Conservation (phyloP, 306 rosid genomes). For the Styphnolobium japonicum region DNA sequence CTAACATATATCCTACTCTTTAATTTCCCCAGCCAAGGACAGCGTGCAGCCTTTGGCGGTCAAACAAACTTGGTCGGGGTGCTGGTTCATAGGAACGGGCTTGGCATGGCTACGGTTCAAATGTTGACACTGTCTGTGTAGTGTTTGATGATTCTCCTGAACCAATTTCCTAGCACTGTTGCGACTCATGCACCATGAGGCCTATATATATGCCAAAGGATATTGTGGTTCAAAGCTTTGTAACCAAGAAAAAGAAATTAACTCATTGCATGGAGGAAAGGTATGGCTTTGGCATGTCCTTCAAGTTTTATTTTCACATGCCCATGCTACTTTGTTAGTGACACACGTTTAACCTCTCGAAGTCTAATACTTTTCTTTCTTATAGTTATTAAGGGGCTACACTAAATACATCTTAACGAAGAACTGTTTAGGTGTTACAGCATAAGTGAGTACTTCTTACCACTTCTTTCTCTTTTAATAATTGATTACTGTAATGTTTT, state of each 20-base stretch:
- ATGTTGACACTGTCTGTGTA: neutral
- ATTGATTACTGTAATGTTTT: too few species aligned
- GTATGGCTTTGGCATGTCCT: conserved; percentile 33
- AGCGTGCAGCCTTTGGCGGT: conserved; percentile 4
- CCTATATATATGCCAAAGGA: neutral
- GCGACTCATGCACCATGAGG: neutral
- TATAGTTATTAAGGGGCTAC: too few species aligned
- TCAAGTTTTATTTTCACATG: conserved; percentile 24
- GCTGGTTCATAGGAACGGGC: neutral
- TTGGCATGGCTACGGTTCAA: neutral
- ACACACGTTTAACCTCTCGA: neutral
- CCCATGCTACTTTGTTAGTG: neutral
- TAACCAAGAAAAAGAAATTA: conserved; percentile 12
- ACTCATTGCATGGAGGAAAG: conserved; percentile 5
- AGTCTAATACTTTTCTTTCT: too few species aligned
- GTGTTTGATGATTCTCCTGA: neutral
- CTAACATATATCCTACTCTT: too few species aligned
- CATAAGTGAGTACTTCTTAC: too few species aligned
- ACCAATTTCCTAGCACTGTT: neutral
- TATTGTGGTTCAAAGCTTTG: conserved; percentile 26
- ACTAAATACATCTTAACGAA: too few species aligned
- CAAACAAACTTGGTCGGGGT: neutral
- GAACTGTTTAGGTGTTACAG: too few species aligned
- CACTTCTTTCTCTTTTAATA: too few species aligned
- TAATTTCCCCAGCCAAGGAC: conserved; percentile 36